Base-by-base conservation (phyloP, 129 eudicot genomes). In the Ambrosia trifida region DNA sequence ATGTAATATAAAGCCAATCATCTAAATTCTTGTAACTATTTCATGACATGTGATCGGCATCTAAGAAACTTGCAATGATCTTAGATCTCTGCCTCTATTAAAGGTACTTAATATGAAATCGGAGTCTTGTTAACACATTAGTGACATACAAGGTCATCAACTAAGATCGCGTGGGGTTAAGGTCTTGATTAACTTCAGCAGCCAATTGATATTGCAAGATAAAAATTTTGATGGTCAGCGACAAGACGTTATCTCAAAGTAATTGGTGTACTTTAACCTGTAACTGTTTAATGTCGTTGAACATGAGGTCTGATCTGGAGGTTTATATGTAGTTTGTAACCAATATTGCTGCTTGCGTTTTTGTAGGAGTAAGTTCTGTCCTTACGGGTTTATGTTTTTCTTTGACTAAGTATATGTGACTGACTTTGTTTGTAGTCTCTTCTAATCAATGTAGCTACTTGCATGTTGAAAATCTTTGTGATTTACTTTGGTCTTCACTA, bases 311-410 rank as follows among this genome's bases (percentile, higher is more conserved):
- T 69, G 45, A 6, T 52, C 51, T 35, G 9, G 20, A 69, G 36
- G 19, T 49, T 49, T 18, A 35, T 35, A 33, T 69, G 63, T n/a
- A 24, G 38, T 64, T 43, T 30, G 45, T 28, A 54, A 79, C 20
- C 13, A 46, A 24, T 45, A 50, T 83, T 43, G 56, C 12, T 49
- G 64, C 76, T 50, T 82, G 45, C 17, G 58, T 57, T 14, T n/a
- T 51, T 83, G 32, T 64, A 93, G 95, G 96, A 73, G 8, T 49
- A 12, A 20, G 70, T 41, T 45, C 18, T 43, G 20, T 20, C 50
- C 17, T 32, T 62, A 18, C 14, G 6, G 52, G 38, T 18, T n/a
- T 7, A 18, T 62, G 12, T 18, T 73, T 18, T 3, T 35, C 54
- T 54, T 38, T 73, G 11, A 50, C 49, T 9, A 49, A 9, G 9